Evolutionary conservation across 345 rosid species (phyloP).

Genomic region (Linum usitatissimum): DNA sequence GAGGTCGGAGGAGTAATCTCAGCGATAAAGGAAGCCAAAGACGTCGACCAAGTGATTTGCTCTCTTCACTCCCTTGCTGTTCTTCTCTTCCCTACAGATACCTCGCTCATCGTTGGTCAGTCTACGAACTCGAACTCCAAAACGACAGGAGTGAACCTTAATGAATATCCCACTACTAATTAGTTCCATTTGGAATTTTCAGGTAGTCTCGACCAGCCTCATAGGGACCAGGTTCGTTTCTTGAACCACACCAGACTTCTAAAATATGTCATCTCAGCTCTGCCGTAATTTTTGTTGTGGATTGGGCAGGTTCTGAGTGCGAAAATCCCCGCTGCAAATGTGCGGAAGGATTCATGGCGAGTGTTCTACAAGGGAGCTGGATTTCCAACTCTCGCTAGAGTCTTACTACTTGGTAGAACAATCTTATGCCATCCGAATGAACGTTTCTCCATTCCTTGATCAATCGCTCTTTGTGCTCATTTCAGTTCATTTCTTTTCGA

Average conservation of each 20-base stretch:
- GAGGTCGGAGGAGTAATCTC: conserved; percentile 50
- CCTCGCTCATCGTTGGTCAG: conserved; percentile 45
- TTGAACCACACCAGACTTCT: neutral
- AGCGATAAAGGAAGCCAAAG: conserved; percentile 44
- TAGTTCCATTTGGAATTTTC: conserved; percentile 12
- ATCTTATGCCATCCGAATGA: neutral
- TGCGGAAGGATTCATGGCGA: conserved; percentile 41
- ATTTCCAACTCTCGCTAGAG: conserved; percentile 56
- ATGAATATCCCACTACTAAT: neutral
- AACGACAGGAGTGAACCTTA: neutral
- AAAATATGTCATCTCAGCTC: neutral
- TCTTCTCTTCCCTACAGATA: conserved; percentile 64
- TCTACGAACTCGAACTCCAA: neutral
- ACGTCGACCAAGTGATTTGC: conserved; percentile 60
- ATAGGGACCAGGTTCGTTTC: conserved; percentile 44
- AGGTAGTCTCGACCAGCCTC: conserved; percentile 44
- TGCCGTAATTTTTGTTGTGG: neutral
- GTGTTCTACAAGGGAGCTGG: conserved; percentile 65
- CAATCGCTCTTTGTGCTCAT: conserved; percentile 9
- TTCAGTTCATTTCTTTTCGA: conserved; percentile 7
- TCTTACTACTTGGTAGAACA: conserved; percentile 52
- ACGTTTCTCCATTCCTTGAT: neutral
- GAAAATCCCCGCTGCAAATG: conserved; percentile 31
- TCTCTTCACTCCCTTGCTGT: conserved; percentile 65
- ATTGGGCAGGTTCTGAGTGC: conserved; percentile 28